phyloP scores from a whole-genome alignment of 2,329 filamentous ascomycete genomes.

The Phoma sp. region DNA sequence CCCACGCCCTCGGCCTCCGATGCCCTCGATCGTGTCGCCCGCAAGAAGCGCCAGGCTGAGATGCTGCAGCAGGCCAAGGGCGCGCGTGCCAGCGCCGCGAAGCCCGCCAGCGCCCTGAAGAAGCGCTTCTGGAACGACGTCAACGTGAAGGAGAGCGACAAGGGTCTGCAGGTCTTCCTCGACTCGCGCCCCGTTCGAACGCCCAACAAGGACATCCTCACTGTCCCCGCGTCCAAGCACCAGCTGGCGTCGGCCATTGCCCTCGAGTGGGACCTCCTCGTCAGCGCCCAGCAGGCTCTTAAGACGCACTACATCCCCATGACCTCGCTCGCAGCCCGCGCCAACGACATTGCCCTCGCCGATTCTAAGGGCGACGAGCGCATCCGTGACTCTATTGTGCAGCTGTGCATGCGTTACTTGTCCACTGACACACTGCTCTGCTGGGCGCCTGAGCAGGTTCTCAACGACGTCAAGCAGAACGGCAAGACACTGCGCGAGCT shows the following conservation, averaged over 20 bases:
- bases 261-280: conserved; percentile 88
- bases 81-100: conserved; percentile 49
- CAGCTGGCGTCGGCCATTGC: conserved; percentile 85
- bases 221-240: conserved; percentile 75
- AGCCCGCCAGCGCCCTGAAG: conserved; percentile 59
- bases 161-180: conserved; percentile 71
- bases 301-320: conserved; percentile 88
- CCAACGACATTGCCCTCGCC: conserved; percentile 77
- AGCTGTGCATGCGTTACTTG: conserved; percentile 80
- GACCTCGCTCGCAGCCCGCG: conserved; percentile 82
- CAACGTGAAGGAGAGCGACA: conserved; percentile 64
- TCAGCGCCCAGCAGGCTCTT: conserved; percentile 80
- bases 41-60: conserved; percentile 59
- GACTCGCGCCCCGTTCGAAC: conserved; percentile 82
- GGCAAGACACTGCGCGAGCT: conserved; percentile 69
- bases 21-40: conserved; percentile 55
- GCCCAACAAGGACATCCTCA: conserved; percentile 72
- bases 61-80: conserved; percentile 55
- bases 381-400: conserved; percentile 68
- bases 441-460: conserved; percentile 71
- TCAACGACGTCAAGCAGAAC: conserved; percentile 52
- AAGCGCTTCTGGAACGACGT: conserved; percentile 93
- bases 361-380: conserved; percentile 60
- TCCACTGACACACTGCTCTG: conserved; percentile 92
- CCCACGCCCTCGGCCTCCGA: conserved; percentile 58